Percentiles rank a stretch among this genome's conserved stretches.
Conservation (phyloP, 495 filamentous ascomycete species). For the Bacidia gigantensis region DNA sequence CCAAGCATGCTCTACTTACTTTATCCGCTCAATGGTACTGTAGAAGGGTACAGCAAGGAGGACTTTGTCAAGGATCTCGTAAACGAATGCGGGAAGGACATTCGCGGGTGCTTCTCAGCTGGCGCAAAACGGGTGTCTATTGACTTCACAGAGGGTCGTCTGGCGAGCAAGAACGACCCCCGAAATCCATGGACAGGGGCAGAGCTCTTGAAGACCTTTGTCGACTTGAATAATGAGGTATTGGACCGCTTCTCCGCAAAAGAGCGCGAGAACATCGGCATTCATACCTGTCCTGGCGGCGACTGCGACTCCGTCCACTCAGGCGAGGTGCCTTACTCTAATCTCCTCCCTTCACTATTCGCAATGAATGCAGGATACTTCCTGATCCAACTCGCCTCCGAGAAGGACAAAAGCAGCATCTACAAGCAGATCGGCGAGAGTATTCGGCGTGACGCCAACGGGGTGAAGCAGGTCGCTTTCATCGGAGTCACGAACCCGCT, state of each 20-base stretch:
- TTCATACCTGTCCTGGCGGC: slow-evolving; percentile 33
- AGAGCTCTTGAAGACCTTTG: slow-evolving; percentile 27
- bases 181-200: slow-evolving; percentile 31
- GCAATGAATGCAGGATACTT: slow-evolving; percentile 33
- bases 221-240: slow-evolving; percentile 30
- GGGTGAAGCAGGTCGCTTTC: slow-evolving; percentile 28
- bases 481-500: slow-evolving; percentile 29
- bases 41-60: slow-evolving; percentile 26
- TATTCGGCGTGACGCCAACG: slow-evolving; percentile 27
- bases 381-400: slow-evolving; percentile 28
- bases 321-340: slow-evolving; percentile 27
- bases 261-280: slow-evolving; percentile 28
- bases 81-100: slow-evolving; percentile 32
- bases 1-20: slow-evolving; percentile 33
- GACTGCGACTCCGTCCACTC: slow-evolving; percentile 31
- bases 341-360: slow-evolving; percentile 28
- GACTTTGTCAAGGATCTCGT: slow-evolving; percentile 31
- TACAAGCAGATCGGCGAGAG: slow-evolving; percentile 26
- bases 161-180: slow-evolving; percentile 28
- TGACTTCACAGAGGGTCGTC: slow-evolving; percentile 31
- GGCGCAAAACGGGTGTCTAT: slow-evolving; percentile 29
- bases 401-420: slow-evolving; percentile 26
- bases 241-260: slow-evolving; percentile 23
- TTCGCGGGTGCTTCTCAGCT: slow-evolving; percentile 28
- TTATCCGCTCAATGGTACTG: slow-evolving; percentile 26